These are phyloP conservation scores for Petasospora fabianii DNA, from an alignment of 1,139 yeast species.

Conservation along the genomic window DNA sequence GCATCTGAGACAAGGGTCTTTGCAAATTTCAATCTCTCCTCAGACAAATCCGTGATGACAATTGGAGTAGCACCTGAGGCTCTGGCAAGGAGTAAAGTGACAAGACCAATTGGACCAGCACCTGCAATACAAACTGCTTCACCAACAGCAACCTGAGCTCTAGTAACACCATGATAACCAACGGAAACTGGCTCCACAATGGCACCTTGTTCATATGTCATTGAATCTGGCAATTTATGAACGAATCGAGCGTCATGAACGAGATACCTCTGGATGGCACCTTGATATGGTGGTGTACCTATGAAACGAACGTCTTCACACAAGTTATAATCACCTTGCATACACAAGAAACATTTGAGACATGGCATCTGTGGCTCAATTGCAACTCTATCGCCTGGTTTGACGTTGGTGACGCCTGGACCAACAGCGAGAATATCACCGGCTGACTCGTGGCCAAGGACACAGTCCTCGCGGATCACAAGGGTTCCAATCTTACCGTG, in stretches of 20 bases:
- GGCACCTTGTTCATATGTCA: slow-evolving; percentile 80
- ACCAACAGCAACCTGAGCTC: slow-evolving; percentile 62
- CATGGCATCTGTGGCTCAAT: slow-evolving; percentile 85
- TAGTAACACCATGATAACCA: slow-evolving; percentile 74
- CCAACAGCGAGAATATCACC: slow-evolving; percentile 70
- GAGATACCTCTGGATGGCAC: slow-evolving; percentile 63
- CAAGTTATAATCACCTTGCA: slow-evolving; percentile 69
- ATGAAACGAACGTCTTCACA: slow-evolving; percentile 83
- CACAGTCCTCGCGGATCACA: slow-evolving; percentile 53
- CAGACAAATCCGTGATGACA: slow-evolving; percentile 29
- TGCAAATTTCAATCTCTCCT: slow-evolving; percentile 26
- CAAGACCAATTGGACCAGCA: slow-evolving; percentile 89
- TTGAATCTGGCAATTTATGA: slow-evolving; percentile 70
- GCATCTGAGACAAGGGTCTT: slow-evolving; percentile 32
- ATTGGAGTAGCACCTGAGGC: slow-evolving; percentile 72
- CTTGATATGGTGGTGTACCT: slow-evolving; percentile 73
- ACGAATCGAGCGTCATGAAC: slow-evolving; percentile 71
- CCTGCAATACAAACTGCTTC: slow-evolving; percentile 77
- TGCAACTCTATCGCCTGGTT: slow-evolving; percentile 77
- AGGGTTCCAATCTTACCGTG: slow-evolving; percentile 77
- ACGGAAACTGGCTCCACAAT: slow-evolving; percentile 84
- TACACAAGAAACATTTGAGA: slow-evolving; percentile 65
- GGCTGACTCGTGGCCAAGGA: slow-evolving; percentile 71
- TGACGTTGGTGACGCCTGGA: slow-evolving; percentile 49
- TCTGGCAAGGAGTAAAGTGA: slow-evolving; percentile 70